A percentile compares a stretch with the other conserved stretches of the same genome.
Evolutionary conservation across 2,329 filamentous ascomycete genomes (phyloP).

Genomic region (Xylaria hypoxylon): DNA sequence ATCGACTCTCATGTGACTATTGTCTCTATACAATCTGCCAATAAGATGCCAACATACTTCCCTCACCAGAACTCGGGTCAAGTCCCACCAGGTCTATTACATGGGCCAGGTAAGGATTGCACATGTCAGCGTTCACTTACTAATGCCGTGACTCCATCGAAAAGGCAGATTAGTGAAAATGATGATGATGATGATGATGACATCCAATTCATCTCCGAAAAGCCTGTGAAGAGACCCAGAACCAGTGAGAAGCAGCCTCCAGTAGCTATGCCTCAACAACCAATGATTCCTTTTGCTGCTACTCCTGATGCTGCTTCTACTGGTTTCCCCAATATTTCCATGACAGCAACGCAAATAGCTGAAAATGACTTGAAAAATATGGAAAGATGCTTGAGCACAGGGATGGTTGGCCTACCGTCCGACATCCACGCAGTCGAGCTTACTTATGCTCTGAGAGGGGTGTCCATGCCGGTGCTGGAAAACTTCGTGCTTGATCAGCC

Average conservation of each 20-base stretch:
- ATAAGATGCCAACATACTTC: constrained; percentile 39
- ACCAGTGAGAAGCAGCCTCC: constrained; percentile 40
- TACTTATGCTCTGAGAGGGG: constrained; percentile 47
- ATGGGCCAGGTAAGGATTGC: constrained; percentile 8
- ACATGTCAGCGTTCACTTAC: constrained; percentile 7
- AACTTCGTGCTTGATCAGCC: constrained; percentile 51
- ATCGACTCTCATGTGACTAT: neutral
- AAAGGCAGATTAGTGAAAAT: constrained; percentile 48
- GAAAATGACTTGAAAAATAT: constrained; percentile 37
- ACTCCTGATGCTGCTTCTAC: neutral
- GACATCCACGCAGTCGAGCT: constrained; percentile 48
- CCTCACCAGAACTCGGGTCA: constrained; percentile 25
- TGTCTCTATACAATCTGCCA: constrained; percentile 11
- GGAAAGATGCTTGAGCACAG: constrained; percentile 51
- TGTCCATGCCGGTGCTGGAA: constrained; percentile 53
- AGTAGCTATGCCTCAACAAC: constrained; percentile 1
- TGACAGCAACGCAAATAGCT: constrained; percentile 14
- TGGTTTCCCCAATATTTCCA: constrained; percentile 20
- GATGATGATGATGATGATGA: constrained; percentile 57
- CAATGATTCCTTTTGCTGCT: constrained; percentile 5
- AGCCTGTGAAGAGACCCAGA: constrained; percentile 57
- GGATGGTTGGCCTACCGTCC: constrained; percentile 49
- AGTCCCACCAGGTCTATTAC: constrained; percentile 17
- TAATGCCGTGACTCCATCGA: constrained; percentile 41
- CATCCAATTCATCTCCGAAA: constrained; percentile 58